These are phyloP conservation scores for Cyphellophora attinorum DNA, from an alignment of 2,329 filamentous ascomycete species.

Conservation along the genomic window DNA sequence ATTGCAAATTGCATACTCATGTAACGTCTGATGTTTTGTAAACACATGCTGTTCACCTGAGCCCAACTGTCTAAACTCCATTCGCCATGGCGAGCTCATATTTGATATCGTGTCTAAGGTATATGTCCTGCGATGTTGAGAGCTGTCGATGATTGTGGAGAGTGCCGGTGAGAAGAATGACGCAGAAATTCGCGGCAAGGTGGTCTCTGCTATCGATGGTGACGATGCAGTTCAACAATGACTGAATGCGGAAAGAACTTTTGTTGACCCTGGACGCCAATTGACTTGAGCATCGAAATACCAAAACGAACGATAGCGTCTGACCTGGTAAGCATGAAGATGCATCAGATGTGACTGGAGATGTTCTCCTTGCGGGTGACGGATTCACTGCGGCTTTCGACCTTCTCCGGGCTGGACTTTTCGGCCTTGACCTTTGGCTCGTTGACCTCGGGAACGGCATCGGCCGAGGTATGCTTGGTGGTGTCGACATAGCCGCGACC, in stretches of 20 bases:
- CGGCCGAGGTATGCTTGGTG: conserved; percentile 25
- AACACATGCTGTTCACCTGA: no score
- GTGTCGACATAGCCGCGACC: conserved; percentile 23
- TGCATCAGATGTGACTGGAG: background rate
- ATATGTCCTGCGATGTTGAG: background rate
- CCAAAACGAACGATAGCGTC: no score
- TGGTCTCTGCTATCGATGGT: background rate
- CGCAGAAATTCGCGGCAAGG: no score
- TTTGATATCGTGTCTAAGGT: no score
- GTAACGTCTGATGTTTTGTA: no score
- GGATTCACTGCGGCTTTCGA: conserved; percentile 26
- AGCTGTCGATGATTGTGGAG: background rate
- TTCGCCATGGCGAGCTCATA: no score
- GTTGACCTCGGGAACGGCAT: conserved; percentile 22
- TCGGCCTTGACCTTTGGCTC: conserved; percentile 22
- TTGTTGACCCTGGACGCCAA: background rate
- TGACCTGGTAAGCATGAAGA: no score
- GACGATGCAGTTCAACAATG: background rate
- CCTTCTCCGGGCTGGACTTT: conserved; percentile 31
- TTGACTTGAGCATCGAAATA: no score
- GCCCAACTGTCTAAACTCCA: no score
- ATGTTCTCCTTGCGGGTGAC: conserved; percentile 29
- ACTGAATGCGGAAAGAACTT: background rate
- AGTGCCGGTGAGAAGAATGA: no score
- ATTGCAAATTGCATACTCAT: no score